Base-by-base conservation (phyloP, 176 grass and related monocot genomes). In the Dactylis glomerata region DNA sequence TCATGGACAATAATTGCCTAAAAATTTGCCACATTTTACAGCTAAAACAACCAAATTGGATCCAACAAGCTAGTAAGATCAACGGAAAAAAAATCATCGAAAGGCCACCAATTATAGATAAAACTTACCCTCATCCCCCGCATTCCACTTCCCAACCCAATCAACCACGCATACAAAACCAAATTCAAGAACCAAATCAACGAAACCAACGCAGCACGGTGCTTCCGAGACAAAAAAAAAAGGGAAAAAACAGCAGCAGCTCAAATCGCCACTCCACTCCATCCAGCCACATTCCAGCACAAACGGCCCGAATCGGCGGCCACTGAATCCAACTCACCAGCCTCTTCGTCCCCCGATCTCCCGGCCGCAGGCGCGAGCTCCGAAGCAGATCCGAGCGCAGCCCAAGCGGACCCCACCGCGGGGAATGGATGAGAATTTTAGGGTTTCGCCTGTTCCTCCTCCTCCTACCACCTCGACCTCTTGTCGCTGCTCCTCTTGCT, bases 281-380 rank as follows among this genome's bases (percentile, higher is more conserved):
- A 73, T 46, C 76, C 76, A 85, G 76, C 68, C 46, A 78, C 87
- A 85, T 85, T 89, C 87, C 82, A 54, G 28, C 16, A 11, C 34
- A 76, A 13, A 19, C 44, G 22, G 36, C 75, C 11, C 44, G 26
- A 40, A 40, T 33, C 80, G 44, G 54, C 50, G 19, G 33, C 20
- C 38, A 13, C 31, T n/a, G 3, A 57, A 76, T 44, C 30, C 81
- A 32, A 62, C 52, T 59, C 83, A 67, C 59, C 77, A 37, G 78
- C 30, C 16, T 40, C 85, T 4, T 13, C 84, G 24, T 31, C 17
- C 49, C 57, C 34, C 41, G 84, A 90, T 87, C 80, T 58, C 83
- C 73, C 66, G 4, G 42, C 27, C 68, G 83, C 76, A n/a, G 47
- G 89, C 79, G 81, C 89, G 61, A 82, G 73, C 86, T 76, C 81